Percentiles rank a stretch among this genome's conserved stretches.
Evolutionary conservation across 192 early-diverging fungal species (phyloP).

Genomic region (Oehlia diaphana): DNA sequence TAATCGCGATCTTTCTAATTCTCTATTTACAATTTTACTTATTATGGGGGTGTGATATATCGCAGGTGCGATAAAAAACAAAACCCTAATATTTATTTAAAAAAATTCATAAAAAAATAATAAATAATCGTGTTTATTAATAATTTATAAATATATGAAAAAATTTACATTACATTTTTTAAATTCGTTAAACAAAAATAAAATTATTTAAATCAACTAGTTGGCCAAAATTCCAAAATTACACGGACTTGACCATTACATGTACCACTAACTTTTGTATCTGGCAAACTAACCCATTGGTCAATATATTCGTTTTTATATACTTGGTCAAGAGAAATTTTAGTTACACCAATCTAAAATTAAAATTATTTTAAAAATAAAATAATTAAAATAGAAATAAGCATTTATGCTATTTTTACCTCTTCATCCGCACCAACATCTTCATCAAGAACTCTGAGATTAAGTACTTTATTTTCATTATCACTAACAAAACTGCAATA

Average conservation of each 20-base stretch:
- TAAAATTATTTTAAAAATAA: not conserved
- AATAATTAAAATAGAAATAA: not conserved
- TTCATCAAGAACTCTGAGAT: not conserved
- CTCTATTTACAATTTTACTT: no score
- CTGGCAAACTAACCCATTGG: not conserved
- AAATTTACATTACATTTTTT: no score
- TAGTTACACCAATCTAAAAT: not conserved
- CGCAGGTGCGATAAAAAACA: no score
- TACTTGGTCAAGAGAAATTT: not conserved
- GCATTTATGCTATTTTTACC: not conserved
- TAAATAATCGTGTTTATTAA: no score
- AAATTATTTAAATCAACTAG: not conserved
- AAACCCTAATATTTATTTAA: no score
- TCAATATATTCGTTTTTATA: not conserved
- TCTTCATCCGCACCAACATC: not conserved
- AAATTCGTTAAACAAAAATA: no score
- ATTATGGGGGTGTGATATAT: no score
- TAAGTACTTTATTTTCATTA: not conserved
- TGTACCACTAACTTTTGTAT: not conserved
- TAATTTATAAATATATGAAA: no score
- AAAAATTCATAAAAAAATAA: no score
- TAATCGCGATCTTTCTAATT: no score
- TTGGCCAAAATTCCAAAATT: slow-evolving; percentile 7
- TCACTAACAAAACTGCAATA: not conserved
- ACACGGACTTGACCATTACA: not conserved